phyloP scores from a whole-genome alignment of 2,329 filamentous ascomycete genomes.

The Epichloe sibirici region DNA sequence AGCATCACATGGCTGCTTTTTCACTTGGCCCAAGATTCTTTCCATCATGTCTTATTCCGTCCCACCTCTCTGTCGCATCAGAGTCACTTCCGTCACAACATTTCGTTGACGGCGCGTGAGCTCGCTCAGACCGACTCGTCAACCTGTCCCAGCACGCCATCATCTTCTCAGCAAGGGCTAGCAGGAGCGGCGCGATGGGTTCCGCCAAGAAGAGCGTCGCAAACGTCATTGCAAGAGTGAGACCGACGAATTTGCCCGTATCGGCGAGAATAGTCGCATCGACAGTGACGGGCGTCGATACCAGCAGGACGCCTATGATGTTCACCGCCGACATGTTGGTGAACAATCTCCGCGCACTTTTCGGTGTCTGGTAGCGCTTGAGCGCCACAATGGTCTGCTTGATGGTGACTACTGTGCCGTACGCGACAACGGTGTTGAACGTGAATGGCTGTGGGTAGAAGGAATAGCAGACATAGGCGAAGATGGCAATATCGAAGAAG shows the following conservation, averaged over 20 bases:
- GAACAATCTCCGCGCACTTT: constrained; percentile 10
- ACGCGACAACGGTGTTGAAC: constrained; percentile 12
- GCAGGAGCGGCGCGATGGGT: constrained; percentile 10
- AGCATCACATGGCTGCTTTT: too few species aligned
- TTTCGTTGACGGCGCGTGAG: too few species aligned
- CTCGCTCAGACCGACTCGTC: neutral
- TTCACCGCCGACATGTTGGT: constrained; percentile 13
- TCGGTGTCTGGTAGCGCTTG: constrained; percentile 12
- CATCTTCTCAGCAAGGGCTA: constrained; percentile 7
- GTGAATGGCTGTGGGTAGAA: constrained; percentile 12
- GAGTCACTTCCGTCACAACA: neutral
- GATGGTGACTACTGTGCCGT: constrained; percentile 11
- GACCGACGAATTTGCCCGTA: constrained; percentile 7
- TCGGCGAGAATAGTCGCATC: constrained; percentile 7
- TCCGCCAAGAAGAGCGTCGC: constrained; percentile 11
- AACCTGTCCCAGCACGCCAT: neutral
- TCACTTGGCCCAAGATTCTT: too few species aligned
- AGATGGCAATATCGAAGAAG: constrained; percentile 10
- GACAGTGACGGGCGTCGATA: constrained; percentile 11
- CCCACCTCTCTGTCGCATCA: neutral
- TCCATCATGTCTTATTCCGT: neutral
- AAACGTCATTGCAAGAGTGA: constrained; percentile 12
- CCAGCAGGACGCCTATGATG: constrained; percentile 10
- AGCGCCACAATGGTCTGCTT: constrained; percentile 11
- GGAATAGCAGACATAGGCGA: constrained; percentile 12